Conservation (phyloP, 2,329 filamentous ascomycete genomes). For the Microascus cirrosus region DNA sequence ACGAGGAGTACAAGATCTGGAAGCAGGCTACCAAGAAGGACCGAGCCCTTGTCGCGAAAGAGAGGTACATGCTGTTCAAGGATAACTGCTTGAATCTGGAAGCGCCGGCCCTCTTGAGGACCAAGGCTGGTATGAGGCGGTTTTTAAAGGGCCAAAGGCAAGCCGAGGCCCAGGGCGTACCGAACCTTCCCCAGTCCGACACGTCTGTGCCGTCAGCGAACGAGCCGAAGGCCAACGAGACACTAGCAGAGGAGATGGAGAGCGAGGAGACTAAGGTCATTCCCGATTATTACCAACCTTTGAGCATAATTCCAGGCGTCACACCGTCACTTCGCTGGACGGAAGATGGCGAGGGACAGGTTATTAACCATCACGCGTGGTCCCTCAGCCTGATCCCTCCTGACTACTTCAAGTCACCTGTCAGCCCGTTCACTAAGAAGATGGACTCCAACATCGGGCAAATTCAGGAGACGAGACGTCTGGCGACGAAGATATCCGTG, state of each 20-base stretch:
- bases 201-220: slow-evolving; percentile 14
- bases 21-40: slow-evolving; percentile 98
- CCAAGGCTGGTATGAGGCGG: slow-evolving; percentile 78
- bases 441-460: slow-evolving; percentile 88
- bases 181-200: slow-evolving; percentile 20
- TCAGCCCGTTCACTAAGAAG: slow-evolving; percentile 62
- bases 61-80: slow-evolving; percentile 77
- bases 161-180: slow-evolving; percentile 1
- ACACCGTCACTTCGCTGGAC: slow-evolving; percentile 71
- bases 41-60: slow-evolving; percentile 73
- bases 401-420: slow-evolving; percentile 64
- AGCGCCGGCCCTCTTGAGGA: slow-evolving; percentile 76
- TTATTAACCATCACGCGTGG: slow-evolving; percentile 80
- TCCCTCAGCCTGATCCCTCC: slow-evolving; percentile 67
- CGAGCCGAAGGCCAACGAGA: slow-evolving; percentile 31
- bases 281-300: slow-evolving; percentile 88
- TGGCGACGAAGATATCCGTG: slow-evolving; percentile 91
- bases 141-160: slow-evolving; percentile 67
- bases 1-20: slow-evolving; percentile 96
- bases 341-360: slow-evolving; percentile 78
- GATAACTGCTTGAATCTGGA: slow-evolving; percentile 76
- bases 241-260: slow-evolving; percentile 89
- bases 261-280: slow-evolving; percentile 74
- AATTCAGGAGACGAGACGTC: slow-evolving; percentile 92
- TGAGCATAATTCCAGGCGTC: slow-evolving; percentile 79